Base-by-base conservation (phyloP, 306 rosid genomes). In the Phaseolus lunatus region DNA sequence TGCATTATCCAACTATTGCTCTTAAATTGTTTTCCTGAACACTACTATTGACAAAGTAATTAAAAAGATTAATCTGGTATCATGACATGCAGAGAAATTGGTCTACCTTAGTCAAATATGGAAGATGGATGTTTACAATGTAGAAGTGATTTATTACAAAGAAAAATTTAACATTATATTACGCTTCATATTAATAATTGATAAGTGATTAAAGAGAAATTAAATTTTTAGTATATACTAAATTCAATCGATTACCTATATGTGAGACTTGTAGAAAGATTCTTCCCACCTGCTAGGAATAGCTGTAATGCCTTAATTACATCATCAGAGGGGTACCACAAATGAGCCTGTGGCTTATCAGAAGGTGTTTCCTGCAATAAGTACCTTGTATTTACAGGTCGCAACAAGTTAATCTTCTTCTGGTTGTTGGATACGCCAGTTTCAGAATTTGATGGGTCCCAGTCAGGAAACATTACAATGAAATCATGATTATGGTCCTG, bases 401-500 rank as follows among this genome's bases (percentile, higher is more conserved):
- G 85, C 71, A 73, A 47, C 43, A 48, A 59, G 64, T 82, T 7
- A 73, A 84, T 68, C 71, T 75, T 81, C 80, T 77, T 68, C 56
- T 43, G 78, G 45, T 61, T 72, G 56, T 81, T 84, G 43, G 84
- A 67, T 9, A 19, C 23, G 27, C 81, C 63, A 26, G 85, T 74
- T 79, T 54, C 20, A 29, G 27, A 70, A 44, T 70, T 59, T 59
- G 92, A 84, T 20, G 98, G 96, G 75, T 89, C 88, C 96, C 96
- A 92, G 69, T 92, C 98, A 4, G 98, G 98, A 81, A 95, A 82
- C 88, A 88, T 72, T 74, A 85, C 97, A 31, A 92, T 89, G 63
- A 81, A 92, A 87, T 95, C 97, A 58, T 76, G 83, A 86, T 95
- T 94, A 81, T 94, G 98, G 86, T 94, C 92, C 98, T 94, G 93